phyloP scores from a whole-genome alignment of 1,284 basidiomycete genomes.

The Xerocomus amazonicus region DNA sequence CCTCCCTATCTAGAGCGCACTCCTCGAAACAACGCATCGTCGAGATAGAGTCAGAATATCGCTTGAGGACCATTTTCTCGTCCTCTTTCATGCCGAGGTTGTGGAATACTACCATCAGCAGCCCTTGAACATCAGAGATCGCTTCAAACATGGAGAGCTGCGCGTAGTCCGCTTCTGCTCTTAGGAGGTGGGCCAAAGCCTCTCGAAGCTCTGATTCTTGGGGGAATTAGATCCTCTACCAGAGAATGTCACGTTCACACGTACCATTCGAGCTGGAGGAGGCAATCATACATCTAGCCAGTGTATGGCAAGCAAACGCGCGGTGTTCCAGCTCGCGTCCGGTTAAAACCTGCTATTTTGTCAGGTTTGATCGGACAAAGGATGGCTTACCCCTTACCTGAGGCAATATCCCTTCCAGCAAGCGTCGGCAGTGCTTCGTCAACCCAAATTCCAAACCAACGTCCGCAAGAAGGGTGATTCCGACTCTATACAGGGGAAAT shows the following conservation, averaged over 20 bases:
- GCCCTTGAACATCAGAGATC: slow-evolving; percentile 64
- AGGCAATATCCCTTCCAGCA: slow-evolving; percentile 74
- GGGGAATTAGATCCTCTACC: background rate
- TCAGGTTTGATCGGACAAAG: slow-evolving; percentile 1
- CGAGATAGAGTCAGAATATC: slow-evolving; percentile 47
- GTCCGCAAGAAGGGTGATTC: slow-evolving; percentile 68
- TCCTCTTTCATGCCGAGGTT: slow-evolving; percentile 55
- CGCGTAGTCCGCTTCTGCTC: slow-evolving; percentile 61
- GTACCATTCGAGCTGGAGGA: slow-evolving; percentile 35
- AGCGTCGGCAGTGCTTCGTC: slow-evolving; percentile 56
- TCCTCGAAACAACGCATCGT: slow-evolving; percentile 40
- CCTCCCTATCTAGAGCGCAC: slow-evolving; percentile 48
- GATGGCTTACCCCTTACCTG: slow-evolving; percentile 45
- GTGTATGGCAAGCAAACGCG: slow-evolving; percentile 67
- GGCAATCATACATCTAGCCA: slow-evolving; percentile 70
- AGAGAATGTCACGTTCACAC: slow-evolving; percentile 3
- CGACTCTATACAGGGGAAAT: slow-evolving; percentile 61
- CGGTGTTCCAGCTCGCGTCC: slow-evolving; percentile 72
- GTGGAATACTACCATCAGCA: slow-evolving; percentile 66
- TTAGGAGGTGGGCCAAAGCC: slow-evolving; percentile 56
- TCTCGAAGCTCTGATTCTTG: slow-evolving; percentile 43
- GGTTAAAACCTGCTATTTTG: slow-evolving; percentile 50
- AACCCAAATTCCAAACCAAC: slow-evolving; percentile 72
- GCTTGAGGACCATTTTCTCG: slow-evolving; percentile 50
- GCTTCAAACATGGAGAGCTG: slow-evolving; percentile 56